phyloP scores from a whole-genome alignment of 352 stramenopile genomes.

The Phytophthora ramorum region DNA sequence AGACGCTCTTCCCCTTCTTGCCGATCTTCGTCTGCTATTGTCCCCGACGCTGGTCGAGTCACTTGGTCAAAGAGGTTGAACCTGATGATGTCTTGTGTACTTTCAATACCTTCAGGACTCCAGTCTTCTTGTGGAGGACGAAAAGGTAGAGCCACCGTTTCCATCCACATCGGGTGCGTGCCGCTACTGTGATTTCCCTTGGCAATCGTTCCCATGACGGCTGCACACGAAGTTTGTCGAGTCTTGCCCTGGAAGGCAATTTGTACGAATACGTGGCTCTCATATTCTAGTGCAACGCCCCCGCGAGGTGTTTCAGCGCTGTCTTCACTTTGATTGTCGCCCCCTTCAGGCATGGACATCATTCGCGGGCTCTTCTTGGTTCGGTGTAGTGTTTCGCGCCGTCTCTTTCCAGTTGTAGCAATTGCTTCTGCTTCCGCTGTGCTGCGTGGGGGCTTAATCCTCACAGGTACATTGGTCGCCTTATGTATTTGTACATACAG shows the following conservation, averaged over 20 bases:
- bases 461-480: constrained; percentile 76
- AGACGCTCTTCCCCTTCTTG: constrained; percentile 30
- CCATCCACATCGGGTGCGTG: constrained; percentile 90
- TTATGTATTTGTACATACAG: constrained; percentile 89
- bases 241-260: constrained; percentile 84
- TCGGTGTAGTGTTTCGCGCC: constrained; percentile 27
- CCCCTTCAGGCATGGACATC: background rate
- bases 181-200: constrained; percentile 9
- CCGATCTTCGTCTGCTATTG: constrained; percentile 38
- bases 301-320: constrained; percentile 16
- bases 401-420: constrained; percentile 9
- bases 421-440: constrained; percentile 23
- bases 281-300: constrained; percentile 26
- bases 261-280: constrained; percentile 81
- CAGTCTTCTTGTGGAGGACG: constrained; percentile 82
- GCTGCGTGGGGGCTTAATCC: constrained; percentile 34
- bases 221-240: constrained; percentile 64
- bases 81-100: constrained; percentile 78
- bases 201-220: constrained; percentile 17
- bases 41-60: constrained; percentile 34
- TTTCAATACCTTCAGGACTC: constrained; percentile 72
- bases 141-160: constrained; percentile 92
- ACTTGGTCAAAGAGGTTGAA: constrained; percentile 93
- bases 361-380: constrained; percentile 31
- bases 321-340: constrained; percentile 21